Evolutionary conservation across 805 yeast genomes (phyloP).

Genomic region (Candida vaughaniae): DNA sequence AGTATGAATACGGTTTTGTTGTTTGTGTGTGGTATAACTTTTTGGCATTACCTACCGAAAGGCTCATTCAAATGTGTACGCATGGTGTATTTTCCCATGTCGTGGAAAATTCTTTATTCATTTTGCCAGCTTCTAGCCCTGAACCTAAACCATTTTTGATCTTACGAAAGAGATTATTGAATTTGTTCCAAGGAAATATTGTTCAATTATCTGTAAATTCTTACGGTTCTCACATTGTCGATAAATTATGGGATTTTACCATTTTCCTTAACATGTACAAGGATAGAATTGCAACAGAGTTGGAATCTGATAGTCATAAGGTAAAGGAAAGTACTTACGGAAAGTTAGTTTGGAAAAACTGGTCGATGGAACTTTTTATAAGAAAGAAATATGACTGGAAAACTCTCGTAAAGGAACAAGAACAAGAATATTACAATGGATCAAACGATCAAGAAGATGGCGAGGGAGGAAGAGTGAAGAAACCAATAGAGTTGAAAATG

Average conservation of each 20-base stretch:
- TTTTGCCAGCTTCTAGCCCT: slow-evolving; percentile 29
- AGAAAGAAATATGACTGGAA: slow-evolving; percentile 87
- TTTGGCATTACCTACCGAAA: slow-evolving; percentile 57
- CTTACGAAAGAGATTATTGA: slow-evolving; percentile 66
- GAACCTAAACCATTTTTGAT: slow-evolving; percentile 48
- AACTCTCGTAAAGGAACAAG: slow-evolving; percentile 49
- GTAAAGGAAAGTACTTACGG: slow-evolving; percentile 89
- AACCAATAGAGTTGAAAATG: slow-evolving; percentile 43
- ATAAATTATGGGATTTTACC: slow-evolving; percentile 78
- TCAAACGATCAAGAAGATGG: slow-evolving; percentile 11
- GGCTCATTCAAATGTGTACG: slow-evolving; percentile 68
- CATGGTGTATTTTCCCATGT: slow-evolving; percentile 93
- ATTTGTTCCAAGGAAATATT: slow-evolving; percentile 54
- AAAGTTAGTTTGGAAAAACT: slow-evolving; percentile 89
- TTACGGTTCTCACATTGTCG: slow-evolving; percentile 89
- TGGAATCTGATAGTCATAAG: slow-evolving; percentile 55
- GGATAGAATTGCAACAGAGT: slow-evolving; percentile 76
- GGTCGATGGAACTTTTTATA: slow-evolving; percentile 79
- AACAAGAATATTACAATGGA: slow-evolving; percentile 28
- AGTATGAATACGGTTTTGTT: slow-evolving; percentile 62
- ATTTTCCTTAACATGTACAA: slow-evolving; percentile 76
- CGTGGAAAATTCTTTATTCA: slow-evolving; percentile 58
- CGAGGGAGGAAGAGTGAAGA: slow-evolving; percentile 23
- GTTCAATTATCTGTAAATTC: slow-evolving; percentile 75
- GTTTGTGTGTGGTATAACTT: slow-evolving; percentile 58